A percentile compares a stretch with the other conserved stretches of the same genome.
Conservation (phyloP, 2,329 filamentous ascomycete species). For the Laburnicola sp. region DNA sequence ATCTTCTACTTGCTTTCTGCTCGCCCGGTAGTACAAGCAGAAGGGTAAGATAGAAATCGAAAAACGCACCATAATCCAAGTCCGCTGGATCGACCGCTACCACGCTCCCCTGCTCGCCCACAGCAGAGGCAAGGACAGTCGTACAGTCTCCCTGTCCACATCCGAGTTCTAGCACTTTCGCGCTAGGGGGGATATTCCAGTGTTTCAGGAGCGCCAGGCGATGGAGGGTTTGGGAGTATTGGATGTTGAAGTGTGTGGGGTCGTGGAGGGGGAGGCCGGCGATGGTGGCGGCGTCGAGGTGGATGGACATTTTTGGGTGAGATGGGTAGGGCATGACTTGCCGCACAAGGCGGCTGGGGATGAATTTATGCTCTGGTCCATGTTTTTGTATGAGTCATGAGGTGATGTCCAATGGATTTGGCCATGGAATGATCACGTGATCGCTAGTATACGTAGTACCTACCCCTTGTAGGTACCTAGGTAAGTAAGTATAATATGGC, state of each 20-base stretch:
- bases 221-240: constrained; percentile 27
- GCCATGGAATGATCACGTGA: no score
- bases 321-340: no score
- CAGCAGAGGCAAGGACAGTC: constrained; percentile 55
- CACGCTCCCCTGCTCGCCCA: constrained; percentile 43
- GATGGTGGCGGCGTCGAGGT: constrained; percentile 17
- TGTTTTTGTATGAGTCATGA: no score
- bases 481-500: no score
- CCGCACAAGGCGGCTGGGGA: no score
- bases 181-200: constrained; percentile 35
- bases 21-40: not conserved
- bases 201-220: constrained; percentile 25
- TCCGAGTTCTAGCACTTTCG: constrained; percentile 59
- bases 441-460: no score
- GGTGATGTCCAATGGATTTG: no score
- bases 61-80: constrained; percentile 50
- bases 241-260: constrained; percentile 19
- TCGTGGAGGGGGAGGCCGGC: constrained; percentile 26
- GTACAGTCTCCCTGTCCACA: constrained; percentile 65
- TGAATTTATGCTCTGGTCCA: no score
- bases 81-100: constrained; percentile 59
- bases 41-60: constrained; percentile 2
- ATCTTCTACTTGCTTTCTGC: not conserved
- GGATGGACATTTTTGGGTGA: constrained; percentile 13
- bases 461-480: no score